Percentiles rank a stretch among this genome's conserved stretches.
Evolutionary conservation across 1,284 basidiomycete species (phyloP).

Genomic region (Mycosarcoma maydis): DNA sequence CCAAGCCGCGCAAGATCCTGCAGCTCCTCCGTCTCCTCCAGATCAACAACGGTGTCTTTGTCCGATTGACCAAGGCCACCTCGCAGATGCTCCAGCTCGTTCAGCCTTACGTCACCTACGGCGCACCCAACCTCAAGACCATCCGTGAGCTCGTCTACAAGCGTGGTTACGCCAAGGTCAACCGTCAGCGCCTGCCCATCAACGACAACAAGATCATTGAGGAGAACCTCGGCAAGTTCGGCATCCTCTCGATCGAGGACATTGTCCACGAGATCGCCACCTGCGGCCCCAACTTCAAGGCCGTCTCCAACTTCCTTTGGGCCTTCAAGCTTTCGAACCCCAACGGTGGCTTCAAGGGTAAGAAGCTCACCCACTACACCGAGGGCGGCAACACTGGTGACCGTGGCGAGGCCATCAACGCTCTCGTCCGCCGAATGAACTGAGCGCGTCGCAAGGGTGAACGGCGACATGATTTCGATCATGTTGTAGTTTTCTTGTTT

Average conservation of each 20-base stretch:
- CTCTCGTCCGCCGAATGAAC: conserved; percentile 91
- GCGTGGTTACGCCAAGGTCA: conserved; percentile 97
- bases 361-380: conserved; percentile 83
- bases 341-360: conserved; percentile 93
- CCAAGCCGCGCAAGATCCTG: conserved; percentile 98
- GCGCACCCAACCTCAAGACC: conserved; percentile 94
- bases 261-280: conserved; percentile 97
- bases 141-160: conserved; percentile 99
- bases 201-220: conserved; percentile 95
- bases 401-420: conserved; percentile 95
- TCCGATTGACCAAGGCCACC: conserved; percentile 96
- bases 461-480: neutral
- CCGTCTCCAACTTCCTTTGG: conserved; percentile 87
- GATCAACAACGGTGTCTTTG: conserved; percentile 99
- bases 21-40: conserved; percentile 98
- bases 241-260: conserved; percentile 97
- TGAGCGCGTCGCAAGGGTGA: conserved; percentile 16
- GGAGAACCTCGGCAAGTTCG: conserved; percentile 87
- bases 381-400: conserved; percentile 84
- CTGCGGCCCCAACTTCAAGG: conserved; percentile 98
- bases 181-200: conserved; percentile 97
- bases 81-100: conserved; percentile 97
- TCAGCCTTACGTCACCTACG: conserved; percentile 89
- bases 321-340: conserved; percentile 99
- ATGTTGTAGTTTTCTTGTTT: conserved; percentile 3